These are phyloP conservation scores for Xylariaceae sp. DNA, from an alignment of 2,329 filamentous ascomycete genomes.

Conservation along the genomic window DNA sequence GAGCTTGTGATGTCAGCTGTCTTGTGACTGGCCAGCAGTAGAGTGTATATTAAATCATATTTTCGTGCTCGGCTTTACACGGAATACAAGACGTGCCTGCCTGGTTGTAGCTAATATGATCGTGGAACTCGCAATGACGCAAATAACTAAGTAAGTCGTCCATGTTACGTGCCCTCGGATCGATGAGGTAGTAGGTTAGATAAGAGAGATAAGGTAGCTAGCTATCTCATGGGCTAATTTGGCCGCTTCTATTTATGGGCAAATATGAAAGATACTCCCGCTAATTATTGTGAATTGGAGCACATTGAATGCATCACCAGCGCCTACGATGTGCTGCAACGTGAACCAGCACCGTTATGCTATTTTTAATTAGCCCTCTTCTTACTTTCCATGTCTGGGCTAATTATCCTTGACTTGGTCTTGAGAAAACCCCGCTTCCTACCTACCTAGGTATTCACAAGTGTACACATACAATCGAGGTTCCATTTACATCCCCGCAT, in stretches of 20 bases:
- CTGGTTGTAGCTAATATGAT: too few relatives aligned
- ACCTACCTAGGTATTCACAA: background rate
- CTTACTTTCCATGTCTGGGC: constrained; percentile 9
- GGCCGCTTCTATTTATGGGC: constrained; percentile 21
- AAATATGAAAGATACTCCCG: constrained; percentile 19
- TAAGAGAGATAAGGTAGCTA: background rate
- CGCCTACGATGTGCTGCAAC: constrained; percentile 21
- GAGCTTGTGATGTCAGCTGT: too few relatives aligned
- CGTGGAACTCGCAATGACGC: too few relatives aligned
- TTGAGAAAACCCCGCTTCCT: background rate
- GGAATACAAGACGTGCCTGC: too few relatives aligned
- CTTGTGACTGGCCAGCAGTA: too few relatives aligned
- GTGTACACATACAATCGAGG: too few relatives aligned
- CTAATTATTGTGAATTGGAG: constrained; percentile 15
- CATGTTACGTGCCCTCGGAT: too few relatives aligned
- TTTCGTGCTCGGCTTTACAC: too few relatives aligned
- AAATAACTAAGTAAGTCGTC: too few relatives aligned
- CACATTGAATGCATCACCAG: constrained; percentile 21
- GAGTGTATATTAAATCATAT: too few relatives aligned
- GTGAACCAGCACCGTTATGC: constrained; percentile 18
- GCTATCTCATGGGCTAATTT: constrained; percentile 13
- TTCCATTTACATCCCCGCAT: too few relatives aligned
- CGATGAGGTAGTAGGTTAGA: background rate
- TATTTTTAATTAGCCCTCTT: constrained; percentile 32
- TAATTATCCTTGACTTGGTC: constrained; percentile 24